Evolutionary conservation across 257 asterid species (phyloP), one percentile per base, ranked within the genome.

Genomic region (Euphrasia confusa): DNA sequence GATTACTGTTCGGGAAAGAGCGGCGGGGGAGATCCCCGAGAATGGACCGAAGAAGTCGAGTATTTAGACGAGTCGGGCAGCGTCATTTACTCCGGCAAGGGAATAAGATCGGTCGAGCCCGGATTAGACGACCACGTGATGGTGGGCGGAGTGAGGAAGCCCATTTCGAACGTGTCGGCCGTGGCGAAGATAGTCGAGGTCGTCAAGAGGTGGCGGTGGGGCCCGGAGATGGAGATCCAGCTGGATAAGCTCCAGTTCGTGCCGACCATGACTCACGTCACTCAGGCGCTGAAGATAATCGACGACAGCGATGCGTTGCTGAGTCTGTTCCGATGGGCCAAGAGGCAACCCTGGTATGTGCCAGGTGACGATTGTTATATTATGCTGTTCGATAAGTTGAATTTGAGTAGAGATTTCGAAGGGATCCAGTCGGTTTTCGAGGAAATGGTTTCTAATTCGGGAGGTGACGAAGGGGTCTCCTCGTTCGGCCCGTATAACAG

Each of bases 191-290:
- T 89, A 54, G 95, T 93, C 30, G 99, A 93, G 80, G 82, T 89
- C 33, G 89, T 93, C 35, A 89, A 77, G 74, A 78, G 97, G 76
- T 93, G 99, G 99, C 87, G 71, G 72, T 93, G 99, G 97, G 97
- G 97, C 2, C 99, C 99, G 32, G 90, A 90, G 3, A 87, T 90
- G 97, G 97, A 90, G 71, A 55, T 74, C 53, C 97, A 87, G 35
- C 65, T 90, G 83, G 97, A 90, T 61, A 87, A 78, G 50, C 84
- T 90, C 52, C 97, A 83, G n/a, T 90, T 84, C 67, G 69, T 85
- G 59, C 97, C 96, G 6, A 93, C 79, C 77, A 89, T 78, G 87
- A 85, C 81, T 61, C 99, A 93, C 54, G 68, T 89, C 68, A 64
- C 75, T 67, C 99, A 89, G 83, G 90, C 96, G 0, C 61, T 93